Evolutionary conservation across 352 stramenopile genomes (phyloP).

Genomic region (Phytophthora ramorum): DNA sequence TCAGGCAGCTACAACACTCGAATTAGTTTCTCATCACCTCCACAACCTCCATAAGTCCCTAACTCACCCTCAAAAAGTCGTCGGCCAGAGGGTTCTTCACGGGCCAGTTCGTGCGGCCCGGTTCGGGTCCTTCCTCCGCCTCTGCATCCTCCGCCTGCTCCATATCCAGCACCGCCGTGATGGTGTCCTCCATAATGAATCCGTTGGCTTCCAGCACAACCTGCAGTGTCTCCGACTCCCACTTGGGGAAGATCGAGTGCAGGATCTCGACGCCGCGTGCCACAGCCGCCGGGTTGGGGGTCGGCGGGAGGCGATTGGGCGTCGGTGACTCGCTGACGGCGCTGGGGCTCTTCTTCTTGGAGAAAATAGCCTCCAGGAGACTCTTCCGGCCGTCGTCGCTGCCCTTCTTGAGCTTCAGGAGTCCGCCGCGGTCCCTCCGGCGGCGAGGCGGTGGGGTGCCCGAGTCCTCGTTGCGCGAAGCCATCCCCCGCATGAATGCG

Average conservation of each 20-base stretch:
- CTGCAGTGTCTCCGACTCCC: constrained; percentile 69
- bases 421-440: constrained; percentile 18
- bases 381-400: constrained; percentile 41
- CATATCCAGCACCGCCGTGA: constrained; percentile 81
- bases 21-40: not conserved
- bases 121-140: constrained; percentile 1
- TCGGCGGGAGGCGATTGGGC: constrained; percentile 8
- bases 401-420: constrained; percentile 40
- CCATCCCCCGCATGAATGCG: constrained; percentile 17
- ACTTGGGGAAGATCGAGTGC: constrained; percentile 84
- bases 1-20: constrained; percentile 55
- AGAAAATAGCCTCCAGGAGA: constrained; percentile 61
- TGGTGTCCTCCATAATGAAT: constrained; percentile 86
- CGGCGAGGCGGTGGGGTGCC: constrained; percentile 18
- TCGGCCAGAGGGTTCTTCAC: constrained; percentile 81
- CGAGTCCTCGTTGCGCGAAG: constrained; percentile 8
- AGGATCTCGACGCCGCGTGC: constrained; percentile 74
- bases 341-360: constrained; percentile 50
- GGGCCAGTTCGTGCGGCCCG: constrained; percentile 36
- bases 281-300: constrained; percentile 56
- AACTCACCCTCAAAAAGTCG: constrained; percentile 77
- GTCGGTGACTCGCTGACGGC: constrained; percentile 1
- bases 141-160: constrained; percentile 54
- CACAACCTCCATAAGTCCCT: not conserved
- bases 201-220: constrained; percentile 79